phyloP scores from a whole-genome alignment of 2,329 filamentous ascomycete genomes.

The Colletotrichum sp. region DNA sequence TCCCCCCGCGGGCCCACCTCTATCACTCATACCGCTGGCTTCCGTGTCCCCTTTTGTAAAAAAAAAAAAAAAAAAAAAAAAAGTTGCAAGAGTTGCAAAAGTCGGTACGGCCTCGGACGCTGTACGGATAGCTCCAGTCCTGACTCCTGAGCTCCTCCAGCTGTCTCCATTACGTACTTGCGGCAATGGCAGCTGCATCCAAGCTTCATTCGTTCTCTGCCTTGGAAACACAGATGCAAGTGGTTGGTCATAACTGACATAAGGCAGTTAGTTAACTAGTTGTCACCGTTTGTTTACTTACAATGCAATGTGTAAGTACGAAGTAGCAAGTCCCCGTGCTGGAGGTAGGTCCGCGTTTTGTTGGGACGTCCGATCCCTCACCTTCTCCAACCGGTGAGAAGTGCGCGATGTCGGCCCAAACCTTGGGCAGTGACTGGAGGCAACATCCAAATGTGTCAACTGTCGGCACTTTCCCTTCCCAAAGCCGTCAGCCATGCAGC shows the following conservation, averaged over 20 bases:
- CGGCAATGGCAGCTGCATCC: neutral
- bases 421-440: neutral
- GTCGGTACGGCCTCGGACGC: neutral
- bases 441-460: slow-evolving; percentile 1
- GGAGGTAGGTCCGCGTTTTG: neutral
- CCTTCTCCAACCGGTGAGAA: slow-evolving; percentile 11
- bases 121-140: neutral
- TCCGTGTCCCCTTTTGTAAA: too few species aligned
- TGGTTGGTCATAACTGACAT: neutral
- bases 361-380: slow-evolving; percentile 10
- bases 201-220: neutral
- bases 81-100: neutral
- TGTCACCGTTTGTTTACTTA: neutral
- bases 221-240: neutral
- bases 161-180: neutral
- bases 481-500: slow-evolving; percentile 1
- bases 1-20: too few species aligned
- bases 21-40: too few species aligned
- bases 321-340: neutral
- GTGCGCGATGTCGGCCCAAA: slow-evolving; percentile 3
- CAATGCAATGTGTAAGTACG: neutral
- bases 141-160: neutral
- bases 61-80: neutral
- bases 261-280: fast-evolving
- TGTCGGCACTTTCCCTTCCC: slow-evolving; percentile 8